Evolutionary conservation across 2,329 filamentous ascomycete genomes (phyloP), one percentile per base, ranked within the genome.

Genomic region (Claviceps sp.): DNA sequence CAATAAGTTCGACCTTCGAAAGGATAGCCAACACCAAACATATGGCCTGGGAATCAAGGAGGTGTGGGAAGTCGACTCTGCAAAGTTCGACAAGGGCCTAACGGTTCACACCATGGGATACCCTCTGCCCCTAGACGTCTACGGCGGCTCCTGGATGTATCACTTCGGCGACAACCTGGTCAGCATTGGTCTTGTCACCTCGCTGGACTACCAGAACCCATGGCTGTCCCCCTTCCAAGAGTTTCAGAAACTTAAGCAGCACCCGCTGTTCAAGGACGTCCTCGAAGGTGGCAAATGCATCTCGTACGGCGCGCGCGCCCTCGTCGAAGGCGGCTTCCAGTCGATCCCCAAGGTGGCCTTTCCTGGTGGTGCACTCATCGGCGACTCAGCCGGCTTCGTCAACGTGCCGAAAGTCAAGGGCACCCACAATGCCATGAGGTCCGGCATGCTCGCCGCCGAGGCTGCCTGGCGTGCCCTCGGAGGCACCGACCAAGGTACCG

Each of bases 341-440:
- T 95, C 89, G 3, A 96, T 98, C 61, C 93, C 93, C 52, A 96
- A 96, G 70, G 89, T 93, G 48, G 86, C 91, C 22, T 98, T 98
- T 70, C 93, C 93, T 24, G 93, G 93, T 54, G 93, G 93, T 53
- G 93, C 93, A 47, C 75, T 98, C 45, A 94, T 98, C 59, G 93
- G 93, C 51, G 93, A 98, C 70, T 94, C 90, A 18, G 93, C 93
- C 30, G 93, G 93, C 5, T 95, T 98, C 64, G 77, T 98, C 68
- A 98, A 98, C 63, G 86, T 98, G 16, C 93, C 93, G 57, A 98
- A 98, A 74, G 88, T 98, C 69, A 98, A 98, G 73, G 93, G 93
- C 53, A 96, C 91, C 0, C 93, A 98, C 69, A 96, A 93, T 47
- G 89, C 93, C 50, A 97, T 98, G 89, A 89, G 90, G 64, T 94